phyloP scores from a whole-genome alignment of 192 early-diverging fungal species.

The Gryganskiella cystojenkinii region DNA sequence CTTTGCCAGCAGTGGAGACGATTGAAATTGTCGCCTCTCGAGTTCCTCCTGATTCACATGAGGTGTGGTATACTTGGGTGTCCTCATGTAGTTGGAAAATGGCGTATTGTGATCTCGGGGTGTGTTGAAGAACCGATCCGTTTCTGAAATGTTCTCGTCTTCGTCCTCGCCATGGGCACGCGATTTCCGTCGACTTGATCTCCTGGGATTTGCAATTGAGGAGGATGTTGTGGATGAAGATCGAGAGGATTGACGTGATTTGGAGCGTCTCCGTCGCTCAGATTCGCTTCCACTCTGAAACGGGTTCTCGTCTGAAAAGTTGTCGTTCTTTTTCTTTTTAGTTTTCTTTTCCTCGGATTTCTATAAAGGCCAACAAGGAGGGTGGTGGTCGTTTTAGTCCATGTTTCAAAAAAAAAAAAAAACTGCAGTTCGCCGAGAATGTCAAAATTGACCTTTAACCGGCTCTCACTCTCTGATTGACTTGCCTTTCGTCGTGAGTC shows the following conservation, averaged over 20 bases:
- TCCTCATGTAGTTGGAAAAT: constrained; percentile 11
- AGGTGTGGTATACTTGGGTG: constrained; percentile 13
- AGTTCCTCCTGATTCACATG: not conserved
- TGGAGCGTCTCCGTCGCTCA: constrained; percentile 21
- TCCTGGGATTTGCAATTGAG: not conserved
- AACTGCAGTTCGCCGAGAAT: too few relatives aligned
- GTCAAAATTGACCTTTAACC: too few relatives aligned
- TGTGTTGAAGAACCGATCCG: not conserved
- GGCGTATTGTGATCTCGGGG: not conserved
- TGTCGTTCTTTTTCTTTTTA: not conserved
- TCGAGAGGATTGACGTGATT: constrained; percentile 6
- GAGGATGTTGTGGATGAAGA: constrained; percentile 6
- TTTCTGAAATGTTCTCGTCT: not conserved
- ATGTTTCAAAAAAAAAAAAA: not conserved
- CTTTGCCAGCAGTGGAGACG: constrained; percentile 16
- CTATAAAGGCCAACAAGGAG: not conserved
- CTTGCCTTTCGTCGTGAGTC: too few relatives aligned
- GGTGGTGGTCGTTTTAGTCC: not conserved
- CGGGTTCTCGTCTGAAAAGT: constrained; percentile 47
- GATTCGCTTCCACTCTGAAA: constrained; percentile 52
- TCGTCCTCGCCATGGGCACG: not conserved
- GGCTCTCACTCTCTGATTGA: too few relatives aligned
- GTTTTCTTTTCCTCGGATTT: not conserved
- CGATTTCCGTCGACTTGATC: constrained; percentile 3
- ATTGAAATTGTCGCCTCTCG: constrained; percentile 1